Base-by-base conservation (phyloP, 192 early-diverging fungal species). In the Pilaira anomala region DNA sequence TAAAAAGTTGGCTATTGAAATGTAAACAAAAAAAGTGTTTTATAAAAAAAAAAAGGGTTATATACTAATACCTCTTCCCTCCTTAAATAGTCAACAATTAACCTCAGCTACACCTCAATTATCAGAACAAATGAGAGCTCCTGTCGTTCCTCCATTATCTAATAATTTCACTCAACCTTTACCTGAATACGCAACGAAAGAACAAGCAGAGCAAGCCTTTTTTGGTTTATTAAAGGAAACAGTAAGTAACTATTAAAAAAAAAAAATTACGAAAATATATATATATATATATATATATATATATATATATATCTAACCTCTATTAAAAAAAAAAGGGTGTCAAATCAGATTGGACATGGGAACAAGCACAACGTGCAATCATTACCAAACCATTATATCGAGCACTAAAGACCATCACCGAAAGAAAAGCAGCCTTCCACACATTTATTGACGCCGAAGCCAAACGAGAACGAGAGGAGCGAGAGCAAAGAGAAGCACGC, bases 301-400 rank as follows among this genome's bases (percentile, higher is more conserved):
- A 44, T 19, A 39, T 24, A 39, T 11, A 63, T 7, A 52, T 19
- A 45, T 3, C 21, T 22, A 33, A 16, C 29, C 29, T 2, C 52
- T 36, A 8, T 28, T 14, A 65, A 19, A n/a, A n/a, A n/a, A 39
- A 14, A 48, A 65, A 92, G 88, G 85, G 86, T 13, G 91, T 96
- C 0, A 81, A 81, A 26, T 71, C 89, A 16, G 78, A 86, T 29
- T 96, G 94, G 95, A 87, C 88, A 11, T 97, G 97, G 97, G 93
- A 95, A 61, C 83, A 95, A 63, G 85, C 93, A 9, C 87, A 97
- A 83, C 86, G 92, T 12, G 86, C 86, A 5, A 89, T 91, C 11
- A 89, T 91, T 42, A 84, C 86, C 45, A 85, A 95, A 41, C 90
- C 91, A 3, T 80, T 88, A 73, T 98, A 98, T 67, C 80, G 88